phyloP scores from a whole-genome alignment of 345 rosid genomes.

The Corymbia maculata region DNA sequence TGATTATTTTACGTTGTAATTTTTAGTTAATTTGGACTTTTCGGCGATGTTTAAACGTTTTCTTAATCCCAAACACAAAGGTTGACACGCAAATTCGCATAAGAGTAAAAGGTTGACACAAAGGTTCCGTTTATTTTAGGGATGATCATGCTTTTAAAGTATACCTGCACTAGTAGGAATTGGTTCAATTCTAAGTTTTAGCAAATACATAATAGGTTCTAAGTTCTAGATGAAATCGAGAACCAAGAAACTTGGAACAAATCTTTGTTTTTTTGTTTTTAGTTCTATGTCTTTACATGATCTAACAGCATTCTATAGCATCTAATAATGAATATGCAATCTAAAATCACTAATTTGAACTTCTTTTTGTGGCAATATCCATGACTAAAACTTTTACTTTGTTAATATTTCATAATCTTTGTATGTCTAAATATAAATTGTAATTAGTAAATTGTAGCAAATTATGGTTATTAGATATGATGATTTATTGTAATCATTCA shows the following conservation, averaged over 20 bases:
- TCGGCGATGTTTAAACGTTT: neutral
- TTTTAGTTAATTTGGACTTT: neutral
- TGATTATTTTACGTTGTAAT: neutral
- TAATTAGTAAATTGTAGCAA: neutral
- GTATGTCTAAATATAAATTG: neutral
- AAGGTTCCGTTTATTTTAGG: neutral
- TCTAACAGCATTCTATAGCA: neutral
- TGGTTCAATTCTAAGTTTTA: neutral
- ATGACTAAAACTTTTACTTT: no score
- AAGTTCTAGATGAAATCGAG: neutral
- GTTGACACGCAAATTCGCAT: neutral
- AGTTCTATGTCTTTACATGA: rapidly evolving
- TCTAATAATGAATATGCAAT: no score
- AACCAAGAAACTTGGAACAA: rapidly evolving
- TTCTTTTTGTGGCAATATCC: no score
- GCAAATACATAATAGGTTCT: neutral
- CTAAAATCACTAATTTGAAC: no score
- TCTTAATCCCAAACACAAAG: neutral
- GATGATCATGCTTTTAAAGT: no score
- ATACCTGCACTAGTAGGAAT: neutral
- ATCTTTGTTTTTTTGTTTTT: no score
- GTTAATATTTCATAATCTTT: neutral
- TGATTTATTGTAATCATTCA: neutral
- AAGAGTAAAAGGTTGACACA: no score
- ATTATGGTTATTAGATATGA: neutral